A percentile compares a stretch with the other conserved stretches of the same genome.
These are phyloP conservation scores for Heimioporus punctisporus DNA, from an alignment of 1,284 basidiomycete species.

Conservation along the genomic window DNA sequence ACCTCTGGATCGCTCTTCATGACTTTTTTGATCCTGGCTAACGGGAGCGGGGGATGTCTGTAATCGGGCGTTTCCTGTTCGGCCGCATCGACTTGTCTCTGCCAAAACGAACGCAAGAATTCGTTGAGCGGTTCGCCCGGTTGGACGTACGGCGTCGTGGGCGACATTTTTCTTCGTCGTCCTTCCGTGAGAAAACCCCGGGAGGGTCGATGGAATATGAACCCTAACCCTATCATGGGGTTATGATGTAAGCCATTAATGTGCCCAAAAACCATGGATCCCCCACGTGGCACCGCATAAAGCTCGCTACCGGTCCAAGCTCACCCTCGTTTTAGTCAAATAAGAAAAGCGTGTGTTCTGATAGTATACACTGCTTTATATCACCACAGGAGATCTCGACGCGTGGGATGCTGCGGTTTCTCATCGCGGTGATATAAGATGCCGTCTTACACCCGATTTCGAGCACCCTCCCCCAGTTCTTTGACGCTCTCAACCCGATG, in stretches of 20 bases:
- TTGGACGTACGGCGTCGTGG: slow-evolving; percentile 57
- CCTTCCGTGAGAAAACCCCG: slow-evolving; percentile 22
- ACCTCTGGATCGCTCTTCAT: slow-evolving; percentile 99
- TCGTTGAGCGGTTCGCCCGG: slow-evolving; percentile 77
- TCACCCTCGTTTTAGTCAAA: too few relatives aligned
- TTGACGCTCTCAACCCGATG: slow-evolving; percentile 3
- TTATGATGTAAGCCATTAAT: background rate
- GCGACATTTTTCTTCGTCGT: slow-evolving; percentile 26
- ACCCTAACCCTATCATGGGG: slow-evolving; percentile 31
- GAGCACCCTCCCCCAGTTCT: too few relatives aligned
- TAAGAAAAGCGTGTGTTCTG: too few relatives aligned
- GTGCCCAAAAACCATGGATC: too few relatives aligned
- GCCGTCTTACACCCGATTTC: too few relatives aligned
- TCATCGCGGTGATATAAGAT: too few relatives aligned
- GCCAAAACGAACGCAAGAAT: slow-evolving; percentile 84
- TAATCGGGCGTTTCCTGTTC: slow-evolving; percentile 86
- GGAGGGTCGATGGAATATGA: background rate
- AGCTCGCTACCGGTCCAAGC: too few relatives aligned
- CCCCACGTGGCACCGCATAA: too few relatives aligned
- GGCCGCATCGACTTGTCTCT: slow-evolving; percentile 76
- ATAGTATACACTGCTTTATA: too few relatives aligned
- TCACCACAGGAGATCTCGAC: too few relatives aligned
- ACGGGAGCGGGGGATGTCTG: slow-evolving; percentile 82
- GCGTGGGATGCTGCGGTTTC: too few relatives aligned
- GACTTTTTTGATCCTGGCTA: slow-evolving; percentile 96